These are phyloP conservation scores for Sporothrix globosa DNA, from an alignment of 2,329 filamentous ascomycete species.

Conservation along the genomic window DNA sequence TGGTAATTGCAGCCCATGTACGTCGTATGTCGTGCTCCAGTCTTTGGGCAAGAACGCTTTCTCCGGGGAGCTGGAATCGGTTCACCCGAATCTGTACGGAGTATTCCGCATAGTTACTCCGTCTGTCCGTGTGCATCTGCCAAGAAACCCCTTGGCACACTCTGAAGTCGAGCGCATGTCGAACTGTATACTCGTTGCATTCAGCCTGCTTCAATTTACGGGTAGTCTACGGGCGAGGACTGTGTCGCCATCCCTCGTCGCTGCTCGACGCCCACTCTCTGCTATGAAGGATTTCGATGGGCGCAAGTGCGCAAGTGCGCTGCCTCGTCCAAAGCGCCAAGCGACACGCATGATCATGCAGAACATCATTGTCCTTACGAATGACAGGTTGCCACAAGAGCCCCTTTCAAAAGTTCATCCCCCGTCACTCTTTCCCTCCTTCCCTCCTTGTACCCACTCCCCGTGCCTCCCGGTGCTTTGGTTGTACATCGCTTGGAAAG, in stretches of 20 bases:
- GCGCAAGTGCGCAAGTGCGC: background rate
- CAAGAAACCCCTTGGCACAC: background rate
- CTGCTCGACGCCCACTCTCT: background rate
- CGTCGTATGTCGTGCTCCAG: background rate
- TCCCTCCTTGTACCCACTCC: conserved; percentile 3
- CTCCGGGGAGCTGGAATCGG: conserved; percentile 21
- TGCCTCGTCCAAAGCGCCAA: conserved; percentile 6
- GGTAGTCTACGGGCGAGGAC: background rate
- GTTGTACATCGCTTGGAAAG: conserved; percentile 12
- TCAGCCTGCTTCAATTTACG: background rate
- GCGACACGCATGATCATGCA: conserved; percentile 15
- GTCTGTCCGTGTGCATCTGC: background rate
- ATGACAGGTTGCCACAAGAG: conserved; percentile 9
- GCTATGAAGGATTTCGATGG: background rate
- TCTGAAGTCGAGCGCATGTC: background rate
- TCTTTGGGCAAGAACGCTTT: background rate
- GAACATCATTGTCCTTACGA: background rate
- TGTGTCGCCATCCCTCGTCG: conserved; percentile 9
- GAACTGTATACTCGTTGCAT: background rate
- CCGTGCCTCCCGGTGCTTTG: conserved; percentile 20
- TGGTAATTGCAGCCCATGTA: background rate
- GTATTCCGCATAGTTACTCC: too few species aligned
- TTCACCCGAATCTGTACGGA: background rate
- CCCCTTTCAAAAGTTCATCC: background rate
- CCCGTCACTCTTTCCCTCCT: conserved; percentile 14